These are phyloP conservation scores for Geotrichum aggregatum DNA, from an alignment of 1,139 yeast genomes.

Conservation along the genomic window DNA sequence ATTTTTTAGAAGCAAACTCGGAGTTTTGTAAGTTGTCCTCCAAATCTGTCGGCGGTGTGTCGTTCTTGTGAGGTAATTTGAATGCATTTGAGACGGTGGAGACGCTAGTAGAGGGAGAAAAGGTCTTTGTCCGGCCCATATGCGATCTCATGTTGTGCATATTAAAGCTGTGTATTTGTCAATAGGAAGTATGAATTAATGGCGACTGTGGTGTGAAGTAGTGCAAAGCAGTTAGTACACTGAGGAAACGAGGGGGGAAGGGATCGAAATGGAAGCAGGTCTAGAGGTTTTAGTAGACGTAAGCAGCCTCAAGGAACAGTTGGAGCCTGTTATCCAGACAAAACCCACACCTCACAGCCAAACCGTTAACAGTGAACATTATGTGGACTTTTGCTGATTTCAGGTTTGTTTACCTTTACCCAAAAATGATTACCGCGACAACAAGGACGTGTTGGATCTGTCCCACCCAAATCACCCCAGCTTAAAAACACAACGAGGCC, in stretches of 20 bases:
- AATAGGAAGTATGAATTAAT: no score
- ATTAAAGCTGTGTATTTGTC: background rate
- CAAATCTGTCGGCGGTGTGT: background rate
- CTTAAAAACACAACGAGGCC: background rate
- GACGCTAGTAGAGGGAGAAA: conserved; percentile 19
- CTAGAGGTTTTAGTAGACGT: no score
- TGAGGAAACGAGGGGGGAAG: background rate
- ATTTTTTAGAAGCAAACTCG: conserved; percentile 52
- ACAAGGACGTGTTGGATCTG: background rate
- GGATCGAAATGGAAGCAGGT: no score
- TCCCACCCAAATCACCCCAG: background rate
- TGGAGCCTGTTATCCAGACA: background rate
- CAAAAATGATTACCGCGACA: background rate
- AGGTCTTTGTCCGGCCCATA: conserved; percentile 13
- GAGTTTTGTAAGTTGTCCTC: conserved; percentile 38
- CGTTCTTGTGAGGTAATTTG: background rate
- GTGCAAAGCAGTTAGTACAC: no score
- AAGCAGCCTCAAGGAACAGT: no score
- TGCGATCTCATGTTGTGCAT: conserved; percentile 4
- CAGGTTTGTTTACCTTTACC: conserved; percentile 9
- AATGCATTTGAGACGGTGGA: conserved; percentile 11
- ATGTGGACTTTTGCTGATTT: background rate
- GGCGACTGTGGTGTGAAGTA: no score
- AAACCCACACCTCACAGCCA: background rate
- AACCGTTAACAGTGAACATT: background rate